Evolutionary conservation across 345 rosid species (phyloP).

Genomic region (Toxicodendron radicans): DNA sequence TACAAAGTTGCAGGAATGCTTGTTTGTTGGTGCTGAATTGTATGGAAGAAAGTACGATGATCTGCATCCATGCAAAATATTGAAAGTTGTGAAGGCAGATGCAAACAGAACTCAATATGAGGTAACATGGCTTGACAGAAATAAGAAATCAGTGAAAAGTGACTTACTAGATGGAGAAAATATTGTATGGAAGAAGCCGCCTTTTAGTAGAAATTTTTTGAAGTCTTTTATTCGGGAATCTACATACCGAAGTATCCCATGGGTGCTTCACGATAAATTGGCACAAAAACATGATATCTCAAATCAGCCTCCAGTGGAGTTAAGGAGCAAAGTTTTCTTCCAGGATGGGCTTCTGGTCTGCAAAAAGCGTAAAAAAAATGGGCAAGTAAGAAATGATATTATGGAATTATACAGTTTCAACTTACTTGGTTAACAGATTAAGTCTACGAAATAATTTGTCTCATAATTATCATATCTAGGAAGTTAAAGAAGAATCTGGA

Average conservation of each 20-base stretch:
- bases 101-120: conserved; percentile 48
- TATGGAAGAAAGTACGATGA: conserved; percentile 57
- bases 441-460: conserved; percentile 15
- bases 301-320: conserved; percentile 62
- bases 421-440: conserved; percentile 4
- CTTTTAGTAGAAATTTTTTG: conserved; percentile 71
- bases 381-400: conserved; percentile 30
- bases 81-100: conserved; percentile 43
- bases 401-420: conserved; percentile 21
- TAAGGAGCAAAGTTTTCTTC: conserved; percentile 50
- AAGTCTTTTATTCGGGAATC: conserved; percentile 94
- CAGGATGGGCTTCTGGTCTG: conserved; percentile 64
- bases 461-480: conserved; percentile 41
- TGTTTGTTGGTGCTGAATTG: conserved; percentile 65
- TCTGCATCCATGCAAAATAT: conserved; percentile 64
- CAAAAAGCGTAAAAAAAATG: conserved; percentile 51
- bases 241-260: conserved; percentile 78
- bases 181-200: conserved; percentile 68
- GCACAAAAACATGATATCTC: conserved; percentile 67
- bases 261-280: conserved; percentile 79
- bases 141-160: conserved; percentile 48
- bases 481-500: conserved; percentile 41
- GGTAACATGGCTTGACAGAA: conserved; percentile 71
- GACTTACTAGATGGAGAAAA: conserved; percentile 54
- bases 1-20: conserved; percentile 53